These are phyloP conservation scores for Globisporangium rhizosaccharum DNA, from an alignment of 352 stramenopile genomes.

Conservation along the genomic window DNA sequence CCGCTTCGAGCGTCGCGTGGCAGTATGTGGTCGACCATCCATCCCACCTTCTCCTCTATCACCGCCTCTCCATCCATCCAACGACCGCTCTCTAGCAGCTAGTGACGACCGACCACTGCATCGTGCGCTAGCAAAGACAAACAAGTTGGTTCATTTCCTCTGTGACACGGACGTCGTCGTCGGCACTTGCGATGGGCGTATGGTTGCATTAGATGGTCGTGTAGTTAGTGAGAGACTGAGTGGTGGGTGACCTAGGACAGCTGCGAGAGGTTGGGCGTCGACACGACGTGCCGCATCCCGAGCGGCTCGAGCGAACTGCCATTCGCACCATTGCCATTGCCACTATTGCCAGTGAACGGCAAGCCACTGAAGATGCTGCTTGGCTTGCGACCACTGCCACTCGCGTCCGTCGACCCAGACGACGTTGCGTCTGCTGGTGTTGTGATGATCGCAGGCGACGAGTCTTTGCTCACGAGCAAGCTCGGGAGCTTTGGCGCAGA, in stretches of 20 bases:
- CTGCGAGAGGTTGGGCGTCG: constrained; percentile 45
- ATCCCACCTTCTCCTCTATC: background rate
- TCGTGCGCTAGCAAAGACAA: too few species aligned
- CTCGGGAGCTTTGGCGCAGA: constrained; percentile 9
- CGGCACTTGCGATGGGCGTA: background rate
- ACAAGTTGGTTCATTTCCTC: too few species aligned
- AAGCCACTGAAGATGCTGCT: background rate
- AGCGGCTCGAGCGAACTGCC: constrained; percentile 16
- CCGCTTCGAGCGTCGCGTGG: too few species aligned
- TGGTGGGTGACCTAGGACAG: constrained; percentile 16
- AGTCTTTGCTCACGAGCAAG: constrained; percentile 11
- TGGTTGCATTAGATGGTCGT: constrained; percentile 5
- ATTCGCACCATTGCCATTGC: constrained; percentile 16
- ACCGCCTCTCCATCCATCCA: too few species aligned
- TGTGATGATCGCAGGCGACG: constrained; percentile 11
- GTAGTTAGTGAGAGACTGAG: background rate
- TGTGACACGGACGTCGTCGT: too few species aligned
- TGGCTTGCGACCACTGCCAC: constrained; percentile 1
- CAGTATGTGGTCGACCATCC: background rate
- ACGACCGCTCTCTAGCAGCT: too few species aligned
- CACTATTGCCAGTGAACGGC: constrained; percentile 13
- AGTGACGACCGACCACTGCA: too few species aligned
- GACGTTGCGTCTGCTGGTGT: background rate
- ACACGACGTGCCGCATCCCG: constrained; percentile 58
- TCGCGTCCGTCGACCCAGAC: background rate